These are phyloP conservation scores for Bjerkandera adusta DNA, from an alignment of 1,284 basidiomycete species.

Conservation along the genomic window DNA sequence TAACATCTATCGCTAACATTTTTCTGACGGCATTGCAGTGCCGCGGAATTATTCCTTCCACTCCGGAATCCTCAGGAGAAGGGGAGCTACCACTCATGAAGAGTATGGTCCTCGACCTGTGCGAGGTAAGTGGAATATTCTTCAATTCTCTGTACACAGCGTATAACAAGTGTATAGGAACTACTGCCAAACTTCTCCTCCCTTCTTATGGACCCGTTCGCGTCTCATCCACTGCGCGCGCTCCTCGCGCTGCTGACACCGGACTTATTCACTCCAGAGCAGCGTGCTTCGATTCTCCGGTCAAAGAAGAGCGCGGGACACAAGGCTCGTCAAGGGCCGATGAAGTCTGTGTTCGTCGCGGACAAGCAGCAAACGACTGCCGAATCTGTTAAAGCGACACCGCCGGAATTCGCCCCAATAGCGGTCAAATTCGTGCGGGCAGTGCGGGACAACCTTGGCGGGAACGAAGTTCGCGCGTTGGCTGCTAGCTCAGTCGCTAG, in stretches of 20 bases:
- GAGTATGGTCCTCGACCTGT: slow-evolving; percentile 61
- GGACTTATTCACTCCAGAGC: slow-evolving; percentile 39
- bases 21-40: slow-evolving; percentile 38
- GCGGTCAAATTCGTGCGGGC: slow-evolving; percentile 53
- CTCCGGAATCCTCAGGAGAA: slow-evolving; percentile 46
- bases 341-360: slow-evolving; percentile 67
- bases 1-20: background rate
- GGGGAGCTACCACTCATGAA: slow-evolving; percentile 76
- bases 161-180: slow-evolving; percentile 69
- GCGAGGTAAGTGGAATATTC: slow-evolving; percentile 50
- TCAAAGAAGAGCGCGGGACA: slow-evolving; percentile 78
- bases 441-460: slow-evolving; percentile 53
- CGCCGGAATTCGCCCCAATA: slow-evolving; percentile 49
- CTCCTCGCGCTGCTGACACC: slow-evolving; percentile 76
- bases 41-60: slow-evolving; percentile 56
- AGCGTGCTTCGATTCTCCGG: slow-evolving; percentile 43
- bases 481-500: slow-evolving; percentile 82
- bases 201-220: slow-evolving; percentile 81
- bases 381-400: slow-evolving; percentile 35
- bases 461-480: slow-evolving; percentile 79
- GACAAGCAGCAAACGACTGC: slow-evolving; percentile 32
- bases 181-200: slow-evolving; percentile 58
- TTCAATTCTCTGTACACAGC: slow-evolving; percentile 3
- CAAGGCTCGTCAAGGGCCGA: slow-evolving; percentile 71
- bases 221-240: slow-evolving; percentile 83